A percentile compares a stretch with the other conserved stretches of the same genome.
phyloP scores from a whole-genome alignment of 345 rosid species.

The Passiflora organensis region DNA sequence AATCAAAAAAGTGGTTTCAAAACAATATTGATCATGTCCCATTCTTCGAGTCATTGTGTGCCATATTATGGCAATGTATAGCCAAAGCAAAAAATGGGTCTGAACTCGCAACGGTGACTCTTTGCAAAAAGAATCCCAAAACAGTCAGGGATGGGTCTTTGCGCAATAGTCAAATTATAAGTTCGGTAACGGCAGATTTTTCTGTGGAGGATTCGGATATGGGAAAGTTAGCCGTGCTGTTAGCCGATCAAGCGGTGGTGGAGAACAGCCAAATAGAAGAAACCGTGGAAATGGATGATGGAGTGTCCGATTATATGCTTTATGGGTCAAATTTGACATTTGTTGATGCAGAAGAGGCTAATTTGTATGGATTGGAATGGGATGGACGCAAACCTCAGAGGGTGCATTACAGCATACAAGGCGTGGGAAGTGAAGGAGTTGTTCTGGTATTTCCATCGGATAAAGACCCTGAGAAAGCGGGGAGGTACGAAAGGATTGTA shows the following conservation, averaged over 20 bases:
- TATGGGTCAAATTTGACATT: constrained; percentile 72
- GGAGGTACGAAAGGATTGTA: constrained; percentile 34
- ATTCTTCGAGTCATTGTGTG: constrained; percentile 43
- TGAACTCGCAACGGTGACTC: constrained; percentile 37
- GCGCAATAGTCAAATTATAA: constrained; percentile 40
- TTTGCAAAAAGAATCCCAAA: constrained; percentile 40
- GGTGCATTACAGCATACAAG: constrained; percentile 37
- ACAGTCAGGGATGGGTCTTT: constrained; percentile 10
- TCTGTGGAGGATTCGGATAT: constrained; percentile 27
- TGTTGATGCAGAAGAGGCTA: constrained; percentile 40
- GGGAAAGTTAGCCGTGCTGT: constrained; percentile 20
- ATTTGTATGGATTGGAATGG: constrained; percentile 37
- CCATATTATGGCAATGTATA: constrained; percentile 50
- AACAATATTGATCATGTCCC: constrained; percentile 14
- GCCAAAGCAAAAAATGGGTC: constrained; percentile 40
- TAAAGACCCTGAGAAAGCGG: neutral
- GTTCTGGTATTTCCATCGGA: constrained; percentile 40
- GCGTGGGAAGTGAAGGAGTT: constrained; percentile 56
- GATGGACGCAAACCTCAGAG: constrained; percentile 38
- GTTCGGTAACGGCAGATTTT: constrained; percentile 30
- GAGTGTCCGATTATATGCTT: constrained; percentile 40
- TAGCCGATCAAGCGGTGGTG: constrained; percentile 23
- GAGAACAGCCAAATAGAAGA: constrained; percentile 46
- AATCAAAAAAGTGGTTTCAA: constrained; percentile 9
- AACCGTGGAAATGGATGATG: constrained; percentile 33